Evolutionary conservation across 2,329 filamentous ascomycete species (phyloP).

Genomic region (Apiospora marii): DNA sequence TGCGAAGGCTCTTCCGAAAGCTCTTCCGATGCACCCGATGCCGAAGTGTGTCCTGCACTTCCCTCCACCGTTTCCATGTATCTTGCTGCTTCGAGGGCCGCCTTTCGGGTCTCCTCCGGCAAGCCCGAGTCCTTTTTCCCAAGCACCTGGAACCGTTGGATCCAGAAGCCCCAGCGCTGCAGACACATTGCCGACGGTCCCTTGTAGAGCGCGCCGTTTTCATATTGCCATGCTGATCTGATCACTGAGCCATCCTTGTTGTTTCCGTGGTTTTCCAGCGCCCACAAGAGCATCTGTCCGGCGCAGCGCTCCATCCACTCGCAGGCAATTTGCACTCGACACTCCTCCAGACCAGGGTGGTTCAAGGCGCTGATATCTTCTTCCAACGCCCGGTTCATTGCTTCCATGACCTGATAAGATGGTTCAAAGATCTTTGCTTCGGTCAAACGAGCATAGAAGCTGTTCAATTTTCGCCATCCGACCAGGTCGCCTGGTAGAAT

Average conservation of each 20-base stretch:
- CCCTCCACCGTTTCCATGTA: background rate
- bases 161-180: background rate
- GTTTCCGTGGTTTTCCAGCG: background rate
- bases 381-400: background rate
- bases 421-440: background rate
- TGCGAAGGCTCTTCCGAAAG: too few relatives aligned
- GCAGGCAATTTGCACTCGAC: background rate
- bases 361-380: background rate
- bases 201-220: background rate
- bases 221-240: background rate
- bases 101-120: background rate
- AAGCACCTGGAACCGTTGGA: background rate
- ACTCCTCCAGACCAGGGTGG: background rate
- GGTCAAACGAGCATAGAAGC: background rate
- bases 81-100: background rate
- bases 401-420: background rate
- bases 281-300: background rate
- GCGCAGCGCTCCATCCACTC: background rate
- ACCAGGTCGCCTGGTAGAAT: background rate
- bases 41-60: background rate
- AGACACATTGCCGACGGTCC: background rate
- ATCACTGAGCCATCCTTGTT: background rate
- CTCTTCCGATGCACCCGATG: background rate
- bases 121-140: background rate
- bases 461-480: background rate